Conservation (phyloP, 1,284 basidiomycete genomes). For the Malassezia equina region DNA sequence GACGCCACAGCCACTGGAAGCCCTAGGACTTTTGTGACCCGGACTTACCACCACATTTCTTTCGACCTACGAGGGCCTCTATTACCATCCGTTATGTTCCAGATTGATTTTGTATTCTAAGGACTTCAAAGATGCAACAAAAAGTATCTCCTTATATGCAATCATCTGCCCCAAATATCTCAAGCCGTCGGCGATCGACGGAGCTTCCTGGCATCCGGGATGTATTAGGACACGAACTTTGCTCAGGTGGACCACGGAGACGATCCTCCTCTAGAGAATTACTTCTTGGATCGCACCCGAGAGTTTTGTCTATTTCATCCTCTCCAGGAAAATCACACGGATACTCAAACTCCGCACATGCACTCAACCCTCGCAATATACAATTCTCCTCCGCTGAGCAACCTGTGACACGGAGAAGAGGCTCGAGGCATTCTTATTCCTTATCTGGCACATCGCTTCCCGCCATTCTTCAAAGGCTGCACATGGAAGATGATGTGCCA, state of each 20-base stretch:
- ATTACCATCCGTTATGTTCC: background rate
- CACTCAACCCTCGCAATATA: background rate
- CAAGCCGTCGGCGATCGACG: background rate
- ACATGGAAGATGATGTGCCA: background rate
- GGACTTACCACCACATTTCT: background rate
- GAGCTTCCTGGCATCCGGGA: constrained; percentile 8
- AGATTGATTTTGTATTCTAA: background rate
- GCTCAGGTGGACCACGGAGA: background rate
- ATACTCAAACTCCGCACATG: background rate
- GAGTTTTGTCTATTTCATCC: background rate
- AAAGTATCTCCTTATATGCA: constrained; percentile 18
- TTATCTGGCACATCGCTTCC: background rate
- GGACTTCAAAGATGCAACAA: background rate
- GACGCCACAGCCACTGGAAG: background rate
- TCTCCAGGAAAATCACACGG: background rate
- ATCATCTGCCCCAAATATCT: background rate
- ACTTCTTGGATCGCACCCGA: background rate
- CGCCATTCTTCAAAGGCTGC: background rate
- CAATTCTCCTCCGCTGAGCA: background rate
- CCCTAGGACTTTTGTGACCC: background rate
- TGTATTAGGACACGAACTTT: constrained; percentile 4
- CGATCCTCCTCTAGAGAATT: background rate
- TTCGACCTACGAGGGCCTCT: background rate
- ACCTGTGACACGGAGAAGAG: background rate
- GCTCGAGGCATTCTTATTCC: background rate